Percentiles rank a stretch among this genome's conserved stretches.
phyloP scores from a whole-genome alignment of 2,329 filamentous ascomycete species.

The Colletotrichum sp. region DNA sequence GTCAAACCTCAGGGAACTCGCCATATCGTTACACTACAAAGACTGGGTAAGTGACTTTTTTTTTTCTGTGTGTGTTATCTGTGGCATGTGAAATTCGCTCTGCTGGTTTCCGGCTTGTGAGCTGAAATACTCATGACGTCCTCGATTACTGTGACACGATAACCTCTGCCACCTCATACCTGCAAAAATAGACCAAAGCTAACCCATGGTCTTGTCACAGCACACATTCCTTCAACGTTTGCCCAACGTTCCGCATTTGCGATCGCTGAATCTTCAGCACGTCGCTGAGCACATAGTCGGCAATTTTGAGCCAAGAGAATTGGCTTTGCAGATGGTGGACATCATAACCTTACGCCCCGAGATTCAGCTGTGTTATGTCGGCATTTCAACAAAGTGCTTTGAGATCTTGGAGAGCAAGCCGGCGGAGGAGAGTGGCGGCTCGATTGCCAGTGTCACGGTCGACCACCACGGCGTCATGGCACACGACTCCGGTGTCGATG shows the following conservation, averaged over 20 bases:
- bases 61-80: constrained; percentile 7
- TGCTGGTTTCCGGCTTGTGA: background rate
- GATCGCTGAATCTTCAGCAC: constrained; percentile 73
- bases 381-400: constrained; percentile 78
- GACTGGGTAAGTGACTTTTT: constrained; percentile 70
- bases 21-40: constrained; percentile 73
- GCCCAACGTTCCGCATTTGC: constrained; percentile 72
- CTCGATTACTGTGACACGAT: background rate
- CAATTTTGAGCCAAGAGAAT: constrained; percentile 66
- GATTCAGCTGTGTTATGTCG: constrained; percentile 79
- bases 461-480: constrained; percentile 22
- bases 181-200: constrained; percentile 13
- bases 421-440: constrained; percentile 42
- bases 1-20: constrained; percentile 73
- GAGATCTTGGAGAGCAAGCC: constrained; percentile 74
- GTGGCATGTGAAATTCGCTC: background rate
- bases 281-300: constrained; percentile 66
- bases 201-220: constrained; percentile 42
- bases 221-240: constrained; percentile 81
- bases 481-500: constrained; percentile 30
- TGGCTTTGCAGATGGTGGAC: constrained; percentile 78
- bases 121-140: background rate
- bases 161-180: background rate
- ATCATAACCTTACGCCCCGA: constrained; percentile 79
- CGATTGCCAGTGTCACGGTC: constrained; percentile 11